These are phyloP conservation scores for Aspergillus sp. DNA, from an alignment of 2,329 filamentous ascomycete species.

Conservation along the genomic window DNA sequence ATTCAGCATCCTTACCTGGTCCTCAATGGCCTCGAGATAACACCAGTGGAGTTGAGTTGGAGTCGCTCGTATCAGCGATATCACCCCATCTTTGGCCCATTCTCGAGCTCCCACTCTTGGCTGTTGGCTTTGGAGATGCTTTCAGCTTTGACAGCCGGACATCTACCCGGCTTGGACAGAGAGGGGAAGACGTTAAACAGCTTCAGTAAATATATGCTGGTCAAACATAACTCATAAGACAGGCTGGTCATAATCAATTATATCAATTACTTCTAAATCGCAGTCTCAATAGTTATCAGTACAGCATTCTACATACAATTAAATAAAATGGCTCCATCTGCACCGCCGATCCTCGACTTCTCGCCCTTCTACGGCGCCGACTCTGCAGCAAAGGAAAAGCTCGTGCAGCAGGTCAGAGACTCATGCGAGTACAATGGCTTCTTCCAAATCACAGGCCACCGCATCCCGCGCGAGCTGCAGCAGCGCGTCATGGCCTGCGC, in stretches of 20 bases:
- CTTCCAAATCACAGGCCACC: constrained; percentile 48
- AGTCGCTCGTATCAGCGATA: too few relatives aligned
- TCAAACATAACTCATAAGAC: not conserved
- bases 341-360: constrained; percentile 37
- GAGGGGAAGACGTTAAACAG: not conserved
- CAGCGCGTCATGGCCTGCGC: constrained; percentile 39
- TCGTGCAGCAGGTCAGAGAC: constrained; percentile 28
- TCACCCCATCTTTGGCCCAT: too few relatives aligned
- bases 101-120: not conserved
- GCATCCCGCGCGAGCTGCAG: constrained; percentile 40
- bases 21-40: not conserved
- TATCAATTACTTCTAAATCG: too few relatives aligned
- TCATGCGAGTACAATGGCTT: constrained; percentile 40
- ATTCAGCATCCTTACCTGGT: not conserved
- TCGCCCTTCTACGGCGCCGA: constrained; percentile 33
- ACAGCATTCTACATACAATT: too few relatives aligned
- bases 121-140: not conserved
- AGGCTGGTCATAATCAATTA: not conserved
- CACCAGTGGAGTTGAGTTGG: not conserved
- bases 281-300: too few relatives aligned
- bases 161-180: constrained; percentile 4
- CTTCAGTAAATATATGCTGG: not conserved
- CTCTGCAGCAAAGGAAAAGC: constrained; percentile 26
- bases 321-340: constrained; percentile 8
- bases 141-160: not conserved